Evolutionary conservation across 345 rosid genomes (phyloP), one percentile per base, ranked within the genome.

Genomic region (Bruguiera gymnorhiza): DNA sequence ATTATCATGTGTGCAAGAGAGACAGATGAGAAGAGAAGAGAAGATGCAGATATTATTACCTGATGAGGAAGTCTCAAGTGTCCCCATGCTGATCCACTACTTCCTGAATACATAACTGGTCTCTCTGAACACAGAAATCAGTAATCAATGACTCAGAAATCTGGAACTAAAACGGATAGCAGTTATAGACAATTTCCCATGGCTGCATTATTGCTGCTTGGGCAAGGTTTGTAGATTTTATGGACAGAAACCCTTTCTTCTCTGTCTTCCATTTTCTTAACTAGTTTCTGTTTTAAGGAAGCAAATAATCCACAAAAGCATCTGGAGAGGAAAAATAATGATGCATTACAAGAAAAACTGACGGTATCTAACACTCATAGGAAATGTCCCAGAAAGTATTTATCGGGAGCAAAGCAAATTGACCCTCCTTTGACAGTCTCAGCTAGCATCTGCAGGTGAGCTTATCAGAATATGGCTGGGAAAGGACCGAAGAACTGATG

Each of bases 1-100:
- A 59, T 19, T 37, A 69, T 11, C 56, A 71, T 61, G 51, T 8
- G 30, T 15, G 60, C 18, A 65, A 31, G 27, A 29, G 70, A 62
- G 39, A 43, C 34, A 0, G n/a, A 20, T 27, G 7, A 24, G 15
- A 34, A 8, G 29, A 32, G 27, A 36, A 4, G 60, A 60, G 26
- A 60, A 31, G 52, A 6, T 15, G 23, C 39, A 31, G 37, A 18
- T 36, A 18, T 29, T 18, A 63, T 76, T 5, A 86, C 94, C 94
- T 88, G 88, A 81, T 88, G 89, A 58, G 91, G 91, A 77, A 82
- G 88, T 56, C 73, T 85, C 56, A 81, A 15, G 24, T 76, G 80
- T 67, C 85, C 83, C 87, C 86, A 83, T 27, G 83, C 82, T 6
- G 90, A 69, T 36, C 80, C 73, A 60, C 66, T 73, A 72, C 85